phyloP scores from a whole-genome alignment of 305 asterid genomes.

The Fraxinus baroniana region DNA sequence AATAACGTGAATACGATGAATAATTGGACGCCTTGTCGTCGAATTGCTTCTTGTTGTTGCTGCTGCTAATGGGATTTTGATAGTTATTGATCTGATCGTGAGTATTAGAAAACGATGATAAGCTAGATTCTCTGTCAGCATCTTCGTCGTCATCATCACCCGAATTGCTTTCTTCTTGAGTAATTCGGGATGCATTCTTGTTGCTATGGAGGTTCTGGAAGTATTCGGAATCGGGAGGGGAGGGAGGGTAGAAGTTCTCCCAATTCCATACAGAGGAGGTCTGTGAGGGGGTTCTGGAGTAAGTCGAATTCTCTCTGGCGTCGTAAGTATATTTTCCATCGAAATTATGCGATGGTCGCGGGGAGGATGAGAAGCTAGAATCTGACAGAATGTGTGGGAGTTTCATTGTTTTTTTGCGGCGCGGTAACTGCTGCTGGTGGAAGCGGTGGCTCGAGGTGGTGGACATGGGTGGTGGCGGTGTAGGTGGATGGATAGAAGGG shows the following conservation, averaged over 20 bases:
- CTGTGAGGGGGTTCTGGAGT: slow-evolving; percentile 76
- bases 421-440: slow-evolving; percentile 36
- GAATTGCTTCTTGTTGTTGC: slow-evolving; percentile 29
- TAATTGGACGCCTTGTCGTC: slow-evolving; percentile 64
- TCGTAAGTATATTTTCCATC: slow-evolving; percentile 33
- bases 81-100: slow-evolving; percentile 30
- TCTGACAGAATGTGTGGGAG: slow-evolving; percentile 83
- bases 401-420: slow-evolving; percentile 50
- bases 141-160: slow-evolving; percentile 34
- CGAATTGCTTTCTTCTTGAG: slow-evolving; percentile 23
- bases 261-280: slow-evolving; percentile 91
- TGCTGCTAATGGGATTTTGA: slow-evolving; percentile 31
- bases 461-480: slow-evolving; percentile 41
- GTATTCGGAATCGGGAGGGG: slow-evolving; percentile 83
- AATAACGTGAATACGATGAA: slow-evolving; percentile 48
- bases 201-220: slow-evolving; percentile 49
- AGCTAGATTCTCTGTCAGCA: slow-evolving; percentile 41
- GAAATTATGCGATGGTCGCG: slow-evolving; percentile 42
- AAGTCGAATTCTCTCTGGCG: slow-evolving; percentile 59
- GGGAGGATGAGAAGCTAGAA: slow-evolving; percentile 67
- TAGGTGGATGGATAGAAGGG: slow-evolving; percentile 40
- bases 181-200: slow-evolving; percentile 22
- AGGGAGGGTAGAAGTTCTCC: slow-evolving; percentile 85
- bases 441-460: slow-evolving; percentile 36
- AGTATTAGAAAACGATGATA: slow-evolving; percentile 40